Conservation (phyloP, 345 rosid genomes). For the Sisymbrium irio region DNA sequence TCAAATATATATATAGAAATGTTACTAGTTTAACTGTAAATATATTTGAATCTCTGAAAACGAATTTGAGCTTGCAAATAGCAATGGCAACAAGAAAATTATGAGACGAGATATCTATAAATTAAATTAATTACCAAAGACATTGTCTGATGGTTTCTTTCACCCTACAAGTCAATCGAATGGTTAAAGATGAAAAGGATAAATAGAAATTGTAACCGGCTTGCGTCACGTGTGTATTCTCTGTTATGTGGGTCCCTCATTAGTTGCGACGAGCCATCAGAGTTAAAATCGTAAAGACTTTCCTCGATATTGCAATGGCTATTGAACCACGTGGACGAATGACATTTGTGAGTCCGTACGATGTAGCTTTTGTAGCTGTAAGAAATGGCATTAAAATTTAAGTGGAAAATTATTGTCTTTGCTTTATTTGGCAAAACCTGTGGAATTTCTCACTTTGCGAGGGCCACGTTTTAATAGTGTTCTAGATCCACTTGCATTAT, state of each 20-base stretch:
- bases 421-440: background rate
- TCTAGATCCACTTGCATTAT: background rate
- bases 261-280: background rate
- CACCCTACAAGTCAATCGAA: constrained; percentile 4
- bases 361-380: constrained; percentile 13
- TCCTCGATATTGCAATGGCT: background rate
- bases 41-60: too few species aligned
- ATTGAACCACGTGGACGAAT: background rate
- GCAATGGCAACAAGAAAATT: background rate
- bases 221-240: background rate
- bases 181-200: constrained; percentile 2
- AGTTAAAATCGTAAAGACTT: background rate
- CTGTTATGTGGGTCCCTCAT: background rate
- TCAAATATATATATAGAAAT: too few species aligned
- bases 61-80: background rate
- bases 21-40: too few species aligned
- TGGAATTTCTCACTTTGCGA: constrained; percentile 1
- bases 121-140: background rate
- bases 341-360: constrained; percentile 19
- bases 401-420: background rate
- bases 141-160: background rate
- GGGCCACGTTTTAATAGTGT: constrained; percentile 1
- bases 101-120: background rate
- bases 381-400: background rate
- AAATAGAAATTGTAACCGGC: too few species aligned